Evolutionary conservation across 371 early-diverging fungal genomes (phyloP).

Genomic region (Mucor mucedo): DNA sequence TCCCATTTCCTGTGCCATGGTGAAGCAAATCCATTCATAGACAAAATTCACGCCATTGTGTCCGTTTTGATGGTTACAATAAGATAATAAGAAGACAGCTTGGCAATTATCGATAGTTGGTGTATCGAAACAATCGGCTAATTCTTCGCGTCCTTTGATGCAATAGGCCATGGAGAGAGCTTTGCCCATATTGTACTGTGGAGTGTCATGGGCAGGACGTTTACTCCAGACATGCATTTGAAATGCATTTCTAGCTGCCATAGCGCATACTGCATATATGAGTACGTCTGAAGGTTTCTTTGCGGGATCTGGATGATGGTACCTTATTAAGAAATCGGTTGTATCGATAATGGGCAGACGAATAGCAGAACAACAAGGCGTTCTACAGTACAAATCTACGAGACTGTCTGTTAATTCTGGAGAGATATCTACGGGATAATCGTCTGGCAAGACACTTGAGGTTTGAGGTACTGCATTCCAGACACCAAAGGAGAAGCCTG

Average conservation of each 20-base stretch:
- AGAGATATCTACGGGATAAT: slow-evolving; percentile 48
- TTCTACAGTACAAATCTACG: slow-evolving; percentile 44
- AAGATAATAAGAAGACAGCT: slow-evolving; percentile 48
- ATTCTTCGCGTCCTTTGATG: slow-evolving; percentile 39
- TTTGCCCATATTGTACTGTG: slow-evolving; percentile 52
- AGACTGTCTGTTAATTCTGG: slow-evolving; percentile 46
- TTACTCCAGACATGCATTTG: slow-evolving; percentile 55
- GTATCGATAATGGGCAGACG: slow-evolving; percentile 47
- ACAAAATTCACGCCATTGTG: slow-evolving; percentile 37
- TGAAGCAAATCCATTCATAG: slow-evolving; percentile 53
- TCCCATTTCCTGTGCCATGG: slow-evolving; percentile 50
- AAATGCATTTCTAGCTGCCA: slow-evolving; percentile 55
- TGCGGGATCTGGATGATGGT: slow-evolving; percentile 25
- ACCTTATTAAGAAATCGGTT: slow-evolving; percentile 35
- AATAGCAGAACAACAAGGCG: slow-evolving; percentile 48
- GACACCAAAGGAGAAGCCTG: slow-evolving; percentile 29
- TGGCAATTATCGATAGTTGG: slow-evolving; percentile 45
- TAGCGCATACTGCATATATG: slow-evolving; percentile 50
- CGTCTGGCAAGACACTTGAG: slow-evolving; percentile 34
- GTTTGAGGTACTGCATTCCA: slow-evolving; percentile 43
- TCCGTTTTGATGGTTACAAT: slow-evolving; percentile 52
- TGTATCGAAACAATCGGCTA: slow-evolving; percentile 50
- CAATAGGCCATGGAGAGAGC: slow-evolving; percentile 52
- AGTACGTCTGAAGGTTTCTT: slow-evolving; percentile 40
- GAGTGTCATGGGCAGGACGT: slow-evolving; percentile 32